phyloP scores from a whole-genome alignment of 352 stramenopile species.

The Globisporangium viniferum region DNA sequence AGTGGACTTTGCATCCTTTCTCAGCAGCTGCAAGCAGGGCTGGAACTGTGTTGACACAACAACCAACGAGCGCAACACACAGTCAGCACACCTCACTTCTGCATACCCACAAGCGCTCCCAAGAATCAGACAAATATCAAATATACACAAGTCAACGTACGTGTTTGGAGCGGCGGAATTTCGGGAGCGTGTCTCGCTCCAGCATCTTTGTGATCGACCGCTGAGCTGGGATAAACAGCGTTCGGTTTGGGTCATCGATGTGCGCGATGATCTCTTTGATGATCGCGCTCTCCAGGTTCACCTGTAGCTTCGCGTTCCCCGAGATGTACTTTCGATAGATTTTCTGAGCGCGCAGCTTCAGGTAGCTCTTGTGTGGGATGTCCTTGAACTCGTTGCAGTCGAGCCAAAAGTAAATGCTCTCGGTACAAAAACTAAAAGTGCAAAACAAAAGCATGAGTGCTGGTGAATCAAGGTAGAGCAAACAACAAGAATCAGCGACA shows the following conservation, averaged over 20 bases:
- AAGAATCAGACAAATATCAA: not conserved
- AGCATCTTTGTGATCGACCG: constrained; percentile 75
- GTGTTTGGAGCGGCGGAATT: constrained; percentile 70
- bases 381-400: constrained; percentile 83
- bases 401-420: constrained; percentile 85
- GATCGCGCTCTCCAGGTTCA: constrained; percentile 60
- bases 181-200: constrained; percentile 67
- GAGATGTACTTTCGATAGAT: constrained; percentile 82
- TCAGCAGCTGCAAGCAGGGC: constrained; percentile 36
- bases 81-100: not conserved
- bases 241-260: constrained; percentile 54
- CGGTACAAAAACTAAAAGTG: constrained; percentile 56
- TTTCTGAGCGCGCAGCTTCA: constrained; percentile 74
- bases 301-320: constrained; percentile 56
- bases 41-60: constrained; percentile 25
- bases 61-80: not conserved
- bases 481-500: not conserved
- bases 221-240: constrained; percentile 56
- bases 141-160: constrained; percentile 27
- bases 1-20: constrained; percentile 15
- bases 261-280: constrained; percentile 54
- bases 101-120: no score
- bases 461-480: not conserved
- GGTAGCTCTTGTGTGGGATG: constrained; percentile 68
- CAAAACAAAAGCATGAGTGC: not conserved